These are phyloP conservation scores for Phytomonas francai DNA, from an alignment of 208 protist species.

Conservation along the genomic window DNA sequence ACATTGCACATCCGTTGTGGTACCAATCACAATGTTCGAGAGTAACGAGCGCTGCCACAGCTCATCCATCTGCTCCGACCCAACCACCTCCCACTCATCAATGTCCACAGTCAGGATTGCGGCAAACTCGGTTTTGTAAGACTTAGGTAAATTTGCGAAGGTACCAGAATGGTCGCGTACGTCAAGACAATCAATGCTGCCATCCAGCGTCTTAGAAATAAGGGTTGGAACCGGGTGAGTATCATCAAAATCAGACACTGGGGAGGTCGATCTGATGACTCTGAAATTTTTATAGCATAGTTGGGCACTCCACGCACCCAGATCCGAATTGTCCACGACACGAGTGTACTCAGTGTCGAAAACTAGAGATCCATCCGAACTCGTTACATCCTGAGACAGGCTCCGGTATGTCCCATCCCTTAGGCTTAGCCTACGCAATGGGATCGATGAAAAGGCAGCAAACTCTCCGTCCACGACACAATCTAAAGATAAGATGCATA, in stretches of 20 bases:
- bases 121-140: slow-evolving; percentile 52
- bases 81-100: slow-evolving; percentile 57
- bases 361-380: slow-evolving; percentile 61
- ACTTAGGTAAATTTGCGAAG: background rate
- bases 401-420: slow-evolving; percentile 66
- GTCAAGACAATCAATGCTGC: background rate
- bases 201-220: background rate
- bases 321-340: slow-evolving; percentile 44
- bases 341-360: slow-evolving; percentile 75
- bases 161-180: background rate
- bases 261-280: slow-evolving; percentile 15
- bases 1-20: slow-evolving; percentile 51
- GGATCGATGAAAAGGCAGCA: slow-evolving; percentile 60
- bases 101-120: slow-evolving; percentile 59
- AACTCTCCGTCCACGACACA: slow-evolving; percentile 76
- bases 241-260: background rate
- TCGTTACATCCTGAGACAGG: slow-evolving; percentile 69
- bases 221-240: background rate
- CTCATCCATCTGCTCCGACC: slow-evolving; percentile 52
- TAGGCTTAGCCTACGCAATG: slow-evolving; percentile 47
- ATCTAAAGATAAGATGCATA: slow-evolving; percentile 64
- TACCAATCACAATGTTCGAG: slow-evolving; percentile 54
- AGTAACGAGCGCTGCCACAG: slow-evolving; percentile 63
- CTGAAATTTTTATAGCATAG: slow-evolving; percentile 68
- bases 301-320: slow-evolving; percentile 64